Evolutionary conservation across 2,329 filamentous ascomycete genomes (phyloP).

Genomic region (Botryotinia globosa): DNA sequence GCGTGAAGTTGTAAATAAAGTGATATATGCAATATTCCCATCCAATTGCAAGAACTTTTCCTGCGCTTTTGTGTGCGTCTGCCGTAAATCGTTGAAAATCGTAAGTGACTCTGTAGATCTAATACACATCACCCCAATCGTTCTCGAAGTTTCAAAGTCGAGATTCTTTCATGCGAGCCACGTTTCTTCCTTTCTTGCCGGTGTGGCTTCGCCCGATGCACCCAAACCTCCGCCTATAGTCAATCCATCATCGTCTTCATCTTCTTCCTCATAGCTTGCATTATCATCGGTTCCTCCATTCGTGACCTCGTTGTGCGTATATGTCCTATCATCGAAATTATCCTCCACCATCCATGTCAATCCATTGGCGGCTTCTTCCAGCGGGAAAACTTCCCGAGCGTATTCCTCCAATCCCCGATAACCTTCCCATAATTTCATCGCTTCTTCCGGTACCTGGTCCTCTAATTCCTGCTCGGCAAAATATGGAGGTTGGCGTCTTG

Average conservation of each 20-base stretch:
- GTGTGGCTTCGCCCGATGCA: slow-evolving; percentile 30
- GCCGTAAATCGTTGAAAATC: neutral
- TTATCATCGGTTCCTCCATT: slow-evolving; percentile 36
- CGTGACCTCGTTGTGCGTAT: slow-evolving; percentile 24
- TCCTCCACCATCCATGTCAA: slow-evolving; percentile 82
- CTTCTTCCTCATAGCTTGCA: slow-evolving; percentile 39
- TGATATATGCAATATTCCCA: neutral
- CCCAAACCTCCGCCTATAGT: slow-evolving; percentile 32
- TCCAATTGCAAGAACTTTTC: neutral
- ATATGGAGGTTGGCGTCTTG: slow-evolving; percentile 56
- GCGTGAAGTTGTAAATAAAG: neutral
- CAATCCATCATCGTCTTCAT: slow-evolving; percentile 49
- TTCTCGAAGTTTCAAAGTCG: neutral
- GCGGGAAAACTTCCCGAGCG: slow-evolving; percentile 85
- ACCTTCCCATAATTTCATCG: slow-evolving; percentile 85
- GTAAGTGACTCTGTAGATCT: neutral
- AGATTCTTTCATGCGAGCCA: slow-evolving; percentile 34
- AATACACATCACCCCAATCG: neutral
- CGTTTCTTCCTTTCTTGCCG: slow-evolving; percentile 36
- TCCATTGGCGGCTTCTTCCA: slow-evolving; percentile 93
- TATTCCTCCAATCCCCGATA: slow-evolving; percentile 91
- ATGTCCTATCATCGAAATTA: slow-evolving; percentile 35
- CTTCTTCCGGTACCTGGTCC: slow-evolving; percentile 66
- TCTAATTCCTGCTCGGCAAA: slow-evolving; percentile 59
- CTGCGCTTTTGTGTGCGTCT: neutral